These are phyloP conservation scores for Aspergillus hortae DNA, from an alignment of 2,329 filamentous ascomycete species.

Conservation along the genomic window DNA sequence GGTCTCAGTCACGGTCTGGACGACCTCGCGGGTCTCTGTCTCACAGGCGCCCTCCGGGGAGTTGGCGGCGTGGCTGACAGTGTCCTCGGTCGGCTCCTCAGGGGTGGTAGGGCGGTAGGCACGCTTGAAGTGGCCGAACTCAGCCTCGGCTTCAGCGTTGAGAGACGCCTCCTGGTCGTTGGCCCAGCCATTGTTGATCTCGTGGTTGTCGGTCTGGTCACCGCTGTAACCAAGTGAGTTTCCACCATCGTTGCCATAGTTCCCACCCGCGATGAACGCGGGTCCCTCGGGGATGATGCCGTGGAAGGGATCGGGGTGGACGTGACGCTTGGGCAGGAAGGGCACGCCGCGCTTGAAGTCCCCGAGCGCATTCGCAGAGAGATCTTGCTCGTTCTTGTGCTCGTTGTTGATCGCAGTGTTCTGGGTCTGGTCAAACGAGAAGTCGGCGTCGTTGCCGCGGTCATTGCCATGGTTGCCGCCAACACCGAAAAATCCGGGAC, in stretches of 20 bases:
- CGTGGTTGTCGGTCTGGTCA: neutral
- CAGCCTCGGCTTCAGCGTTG: neutral
- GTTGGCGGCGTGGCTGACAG: conserved; percentile 2
- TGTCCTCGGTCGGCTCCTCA: neutral
- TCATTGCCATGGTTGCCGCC: conserved; percentile 4
- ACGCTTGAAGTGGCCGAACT: neutral
- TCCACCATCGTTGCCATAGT: no score
- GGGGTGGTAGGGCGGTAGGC: neutral
- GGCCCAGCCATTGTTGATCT: neutral
- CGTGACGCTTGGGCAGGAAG: neutral
- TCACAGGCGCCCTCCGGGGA: conserved; percentile 9
- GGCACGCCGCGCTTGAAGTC: no score
- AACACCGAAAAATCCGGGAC: neutral
- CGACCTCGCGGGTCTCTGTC: conserved; percentile 20
- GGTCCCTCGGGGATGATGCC: no score
- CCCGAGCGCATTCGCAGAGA: neutral
- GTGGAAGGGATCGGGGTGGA: no score
- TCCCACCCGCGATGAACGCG: no score
- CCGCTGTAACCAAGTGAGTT: no score
- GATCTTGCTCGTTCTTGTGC: neutral
- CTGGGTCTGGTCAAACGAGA: neutral
- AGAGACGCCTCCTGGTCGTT: neutral
- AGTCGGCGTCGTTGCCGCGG: neutral
- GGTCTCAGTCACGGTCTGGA: conserved; percentile 24
- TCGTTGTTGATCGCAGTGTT: neutral